Base-by-base conservation (phyloP, 2,329 filamentous ascomycete genomes). In the Torrubiella hemipterigena region DNA sequence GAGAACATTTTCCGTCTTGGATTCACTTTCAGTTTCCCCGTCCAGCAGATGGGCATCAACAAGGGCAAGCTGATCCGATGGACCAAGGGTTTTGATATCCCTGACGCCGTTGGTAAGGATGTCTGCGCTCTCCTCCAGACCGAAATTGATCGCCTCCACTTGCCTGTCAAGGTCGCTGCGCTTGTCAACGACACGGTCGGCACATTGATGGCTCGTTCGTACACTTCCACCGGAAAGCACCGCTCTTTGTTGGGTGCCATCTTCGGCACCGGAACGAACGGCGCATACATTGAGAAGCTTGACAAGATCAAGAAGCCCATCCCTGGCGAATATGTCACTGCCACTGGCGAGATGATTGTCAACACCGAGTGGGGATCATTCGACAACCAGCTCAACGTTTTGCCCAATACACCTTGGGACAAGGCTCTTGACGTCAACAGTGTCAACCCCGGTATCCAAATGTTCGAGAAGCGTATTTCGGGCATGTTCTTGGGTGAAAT, bases 341-440 rank as follows among this genome's bases (percentile, higher is more conserved):
- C 75, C 7, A 93, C 87, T 0, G 86, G 87, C 31, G 76, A 93
- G 45, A 98, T 98, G 91, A 85, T 98, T 36, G 73, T 98, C 59
- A 98, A 98, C 61, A 89, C 83, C 1, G 91, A 98, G 61, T 98
- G 91, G 91, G 91, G 91, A 39, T 93, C 85, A 35, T 98, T 98
- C 49, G 91, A 98, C 59, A 96, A 96, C 60, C 73, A 81, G 45
- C 74, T 96, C 42, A 83, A 79, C 44, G 81, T 93, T 14, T 68
- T 98, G 24, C 91, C 89, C 27, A 80, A 77, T 46, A 96, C 89
- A 0, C 63, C 73, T 0, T 96, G 85, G 61, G 91, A 98, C 51
- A 61, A 66, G 30, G 69, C 75, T 35, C 67, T 98, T 16, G 89
- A 98, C 55, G 61, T 64, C 34, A 74, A 79, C 37, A 91, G 80